Evolutionary conservation across 139 green algal species (phyloP).

Genomic region (Astrephomene gubernaculifera): DNA sequence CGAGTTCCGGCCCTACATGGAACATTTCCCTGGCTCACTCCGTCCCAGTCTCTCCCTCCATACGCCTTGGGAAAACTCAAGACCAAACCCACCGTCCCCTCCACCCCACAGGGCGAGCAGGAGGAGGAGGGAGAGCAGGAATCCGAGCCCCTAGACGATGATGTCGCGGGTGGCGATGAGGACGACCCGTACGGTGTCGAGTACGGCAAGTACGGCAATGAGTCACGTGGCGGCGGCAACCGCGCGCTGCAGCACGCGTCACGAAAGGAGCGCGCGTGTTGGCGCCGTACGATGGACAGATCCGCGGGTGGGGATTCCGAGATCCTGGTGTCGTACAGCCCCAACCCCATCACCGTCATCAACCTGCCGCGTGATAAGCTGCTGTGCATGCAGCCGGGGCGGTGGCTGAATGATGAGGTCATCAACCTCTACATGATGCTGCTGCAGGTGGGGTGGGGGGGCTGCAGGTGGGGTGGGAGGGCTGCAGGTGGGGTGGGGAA

Average conservation of each 20-base stretch:
- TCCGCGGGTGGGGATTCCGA: not conserved
- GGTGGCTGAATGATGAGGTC: slow-evolving; percentile 88
- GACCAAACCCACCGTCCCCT: too few species aligned
- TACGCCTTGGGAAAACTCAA: too few species aligned
- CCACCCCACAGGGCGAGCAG: not conserved
- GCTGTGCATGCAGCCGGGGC: slow-evolving; percentile 14
- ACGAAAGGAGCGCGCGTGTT: not conserved
- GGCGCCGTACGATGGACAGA: not conserved
- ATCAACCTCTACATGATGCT: slow-evolving; percentile 86
- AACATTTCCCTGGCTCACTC: too few species aligned
- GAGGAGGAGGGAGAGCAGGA: too few species aligned
- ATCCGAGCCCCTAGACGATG: too few species aligned
- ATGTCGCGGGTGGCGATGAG: too few species aligned
- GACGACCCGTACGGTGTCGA: not conserved
- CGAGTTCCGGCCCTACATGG: too few species aligned
- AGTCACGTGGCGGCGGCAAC: not conserved
- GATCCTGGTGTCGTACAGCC: slow-evolving; percentile 10
- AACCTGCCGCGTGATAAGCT: slow-evolving; percentile 50
- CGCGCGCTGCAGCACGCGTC: not conserved
- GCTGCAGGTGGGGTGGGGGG: slow-evolving; percentile 76
- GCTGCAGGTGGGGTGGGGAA: too few species aligned
- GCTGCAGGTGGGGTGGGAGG: too few species aligned
- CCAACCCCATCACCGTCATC: slow-evolving; percentile 19
- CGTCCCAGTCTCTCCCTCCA: too few species aligned
- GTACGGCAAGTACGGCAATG: not conserved